Base-by-base conservation (phyloP, 1,284 basidiomycete species). In the Stygiomarasmius scandens region DNA sequence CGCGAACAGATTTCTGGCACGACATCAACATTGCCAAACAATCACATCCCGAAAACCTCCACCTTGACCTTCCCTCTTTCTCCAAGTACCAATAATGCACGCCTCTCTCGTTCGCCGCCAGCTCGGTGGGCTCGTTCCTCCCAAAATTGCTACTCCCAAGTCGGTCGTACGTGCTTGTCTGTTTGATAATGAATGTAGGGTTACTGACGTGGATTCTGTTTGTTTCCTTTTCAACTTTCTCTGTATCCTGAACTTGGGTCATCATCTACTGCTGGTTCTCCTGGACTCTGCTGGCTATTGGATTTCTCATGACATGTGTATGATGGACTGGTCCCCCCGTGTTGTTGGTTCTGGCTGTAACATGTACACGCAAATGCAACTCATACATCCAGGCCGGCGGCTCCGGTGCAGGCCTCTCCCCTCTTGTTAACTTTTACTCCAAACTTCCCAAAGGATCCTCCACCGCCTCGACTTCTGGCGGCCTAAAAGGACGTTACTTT, bases 401-500 rank as follows among this genome's bases (percentile, higher is more conserved):
- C 63, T 84, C 87, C 58, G 91, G 89, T 56, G 86, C 84, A 54
- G 87, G 90, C 64, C 91, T 96, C 57, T 81, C 85, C 58, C 86
- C 87, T 41, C 90, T 97, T 70, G 93, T 97, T 63, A 86, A 90
- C 69, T 97, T 97, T 77, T 98, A 98, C 83, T 95, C 92, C 64
- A 93, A 92, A 73, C 83, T 98, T 50, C 95, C 95, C 64, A 92
- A 92, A 69, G 89, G 89, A 46, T 74, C 84, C n/a, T n/a, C n/a
- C 52, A 84, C 87, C 51, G 79, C 91, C n/a, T 72, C 82, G 50
- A 76, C 83, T 11, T 78, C 84, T 49, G 74, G 80, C 58, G 90
- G 91, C 24, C 77, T 96, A 70, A 92, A 93, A 73, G 90, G 72
- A 16, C 80, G 87, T 49, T 93, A 80, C 77, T 95, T 95, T 76